Conservation (phyloP, 805 yeast species). For the Kluyveromyces aestuarii region DNA sequence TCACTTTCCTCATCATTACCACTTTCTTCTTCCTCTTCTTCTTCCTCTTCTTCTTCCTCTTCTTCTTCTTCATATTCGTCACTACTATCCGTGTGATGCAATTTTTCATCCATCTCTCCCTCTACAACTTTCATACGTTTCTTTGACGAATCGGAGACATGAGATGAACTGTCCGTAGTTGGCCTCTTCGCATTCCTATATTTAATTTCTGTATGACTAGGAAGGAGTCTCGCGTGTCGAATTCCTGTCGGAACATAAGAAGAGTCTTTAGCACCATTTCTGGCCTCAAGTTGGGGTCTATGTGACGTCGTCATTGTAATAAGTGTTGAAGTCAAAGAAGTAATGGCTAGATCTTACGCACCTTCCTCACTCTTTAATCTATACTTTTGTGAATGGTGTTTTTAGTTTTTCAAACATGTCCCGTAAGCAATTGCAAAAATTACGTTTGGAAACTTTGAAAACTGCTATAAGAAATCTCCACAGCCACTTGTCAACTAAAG, state of each 20-base stretch:
- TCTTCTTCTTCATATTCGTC: constrained; percentile 29
- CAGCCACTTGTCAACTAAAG: neutral
- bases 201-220: constrained; percentile 48
- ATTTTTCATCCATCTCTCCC: constrained; percentile 29
- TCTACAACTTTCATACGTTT: neutral
- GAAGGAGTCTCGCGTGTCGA: constrained; percentile 43
- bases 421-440: neutral
- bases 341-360: no score
- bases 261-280: constrained; percentile 39
- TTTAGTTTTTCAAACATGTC: neutral
- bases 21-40: constrained; percentile 28
- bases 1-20: constrained; percentile 9
- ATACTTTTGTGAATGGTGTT: no score
- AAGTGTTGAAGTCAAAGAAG: neutral
- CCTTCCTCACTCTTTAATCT: no score
- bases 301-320: constrained; percentile 52
- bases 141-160: constrained; percentile 1
- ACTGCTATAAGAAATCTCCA: neutral
- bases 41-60: constrained; percentile 26
- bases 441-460: no score
- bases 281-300: constrained; percentile 60
- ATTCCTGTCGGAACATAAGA: constrained; percentile 35
- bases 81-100: constrained; percentile 32
- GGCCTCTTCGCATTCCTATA: constrained; percentile 31
- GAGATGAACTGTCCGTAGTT: neutral